Evolutionary conservation across 495 filamentous ascomycete species (phyloP), one percentile per base, ranked within the genome.

Genomic region (Lasiosphaeria hispida): DNA sequence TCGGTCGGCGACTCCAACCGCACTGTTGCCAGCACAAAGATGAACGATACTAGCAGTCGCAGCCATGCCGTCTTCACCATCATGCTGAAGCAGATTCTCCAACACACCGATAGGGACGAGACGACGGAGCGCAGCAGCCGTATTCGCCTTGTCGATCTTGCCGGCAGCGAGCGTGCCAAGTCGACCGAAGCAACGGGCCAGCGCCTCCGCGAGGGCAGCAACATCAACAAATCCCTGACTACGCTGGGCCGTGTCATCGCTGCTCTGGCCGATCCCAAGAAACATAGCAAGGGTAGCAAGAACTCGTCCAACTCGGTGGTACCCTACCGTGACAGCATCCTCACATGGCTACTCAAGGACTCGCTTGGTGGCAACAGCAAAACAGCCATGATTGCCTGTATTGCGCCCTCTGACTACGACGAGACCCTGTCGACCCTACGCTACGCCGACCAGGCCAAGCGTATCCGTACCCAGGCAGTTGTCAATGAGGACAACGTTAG

Each of bases 311-410:
- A 44, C n/a, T 62, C 90, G 86, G 55, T 85, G 85, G 92, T 98
- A 6, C 94, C 94, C 10, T 98, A 96, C 69, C 89, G 94, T 40
- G 94, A 98, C 75, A 93, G 89, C 2, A 92, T 98, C 63, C 82
- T 98, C n/a, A 98, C 94, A 9, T 97, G 92, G 92, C 80, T 98
- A 17, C 79, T 98, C 59, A 97, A 97, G 67, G 94, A 97, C 69
- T 91, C 86, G 3, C 80, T 98, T 1, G 94, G 95, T 13, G 94
- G 94, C 38, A 98, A 98, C 75, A 89, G 84, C 62, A 98, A 97
- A 71, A 98, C 94, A 7, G 94, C 94, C 40, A 98, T 98, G 94
- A 97, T 98, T 59, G 94, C 94, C 11, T 97, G 95, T 69, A 96
- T 98, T 66, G 83, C 92, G 7, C 94, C 94, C 0, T 86, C 87